Percentiles rank a stretch among this genome's conserved stretches.
These are phyloP conservation scores for Cordyceps pruinosa DNA, from an alignment of 2,329 filamentous ascomycete genomes.

Conservation along the genomic window DNA sequence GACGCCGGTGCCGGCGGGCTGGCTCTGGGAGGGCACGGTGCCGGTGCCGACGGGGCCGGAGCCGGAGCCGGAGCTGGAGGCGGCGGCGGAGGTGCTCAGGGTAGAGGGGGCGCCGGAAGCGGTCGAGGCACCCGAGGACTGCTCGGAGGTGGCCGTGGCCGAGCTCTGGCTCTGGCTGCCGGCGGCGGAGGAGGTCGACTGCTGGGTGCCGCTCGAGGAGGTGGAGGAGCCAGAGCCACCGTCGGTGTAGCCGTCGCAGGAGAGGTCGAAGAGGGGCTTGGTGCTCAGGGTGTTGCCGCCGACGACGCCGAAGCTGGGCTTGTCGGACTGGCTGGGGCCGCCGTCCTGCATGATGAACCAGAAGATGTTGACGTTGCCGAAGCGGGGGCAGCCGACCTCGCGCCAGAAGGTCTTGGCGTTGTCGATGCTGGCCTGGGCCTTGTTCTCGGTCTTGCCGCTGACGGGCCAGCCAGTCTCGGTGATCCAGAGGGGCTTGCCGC, in stretches of 20 bases:
- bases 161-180: conserved; percentile 11
- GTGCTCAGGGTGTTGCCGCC: conserved; percentile 41
- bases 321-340: conserved; percentile 42
- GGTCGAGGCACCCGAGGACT: neutral
- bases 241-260: conserved; percentile 37
- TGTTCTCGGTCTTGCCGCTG: conserved; percentile 54
- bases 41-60: conserved; percentile 18
- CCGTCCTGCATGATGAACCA: conserved; percentile 73
- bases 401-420: conserved; percentile 81
- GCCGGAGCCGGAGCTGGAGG: conserved; percentile 22
- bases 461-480: conserved; percentile 88
- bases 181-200: conserved; percentile 14
- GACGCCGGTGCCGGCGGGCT: conserved; percentile 14
- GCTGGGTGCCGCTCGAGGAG: conserved; percentile 17
- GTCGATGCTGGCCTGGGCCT: conserved; percentile 53
- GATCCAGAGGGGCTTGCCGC: conserved; percentile 71
- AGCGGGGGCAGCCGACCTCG: conserved; percentile 64
- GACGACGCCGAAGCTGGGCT: conserved; percentile 65
- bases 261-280: conserved; percentile 56
- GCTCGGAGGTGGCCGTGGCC: neutral
- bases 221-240: conserved; percentile 5
- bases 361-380: conserved; percentile 60
- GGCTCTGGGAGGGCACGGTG: neutral
- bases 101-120: conserved; percentile 8
- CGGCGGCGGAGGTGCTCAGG: conserved; percentile 18